Base-by-base conservation (phyloP, 495 filamentous ascomycete species). In the Amphirosellinia nigrospora region DNA sequence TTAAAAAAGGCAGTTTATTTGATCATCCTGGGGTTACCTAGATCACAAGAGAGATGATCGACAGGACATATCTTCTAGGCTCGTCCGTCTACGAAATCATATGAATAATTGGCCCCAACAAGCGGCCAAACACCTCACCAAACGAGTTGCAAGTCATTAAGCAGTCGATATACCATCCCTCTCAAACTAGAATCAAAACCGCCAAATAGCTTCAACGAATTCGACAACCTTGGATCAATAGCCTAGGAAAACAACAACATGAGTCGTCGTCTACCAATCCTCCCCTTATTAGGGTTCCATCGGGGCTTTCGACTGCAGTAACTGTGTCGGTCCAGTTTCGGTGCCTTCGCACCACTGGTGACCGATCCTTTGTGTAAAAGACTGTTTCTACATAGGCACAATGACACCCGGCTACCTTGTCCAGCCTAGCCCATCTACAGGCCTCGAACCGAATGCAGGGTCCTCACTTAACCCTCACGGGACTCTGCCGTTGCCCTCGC, bases 401-500 rank as follows among this genome's bases (percentile, higher is more conserved):
- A 63, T 63, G 60, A 63, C 26, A 63, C 39, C 36, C 23, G 45
- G 16, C 38, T 38, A 46, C 45, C 62, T 15, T 53, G 63, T 53
- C 63, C 41, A 38, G 63, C 28, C 46, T 65, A 53, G 63, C 46
- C 63, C 63, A 39, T 53, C 46, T 23, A 45, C 46, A 50, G 62
- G 9, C 45, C 13, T 53, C 45, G 63, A 45, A 48, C 46, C 46
- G 46, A 65, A 65, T 65, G 63, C 63, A 65, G 63, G 63, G 63
- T 53, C 63, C 46, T 65, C 43, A 64, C 30, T 65, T 52, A 65
- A 41, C 63, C 34, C 63, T 65, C 63, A 30, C n/a, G 43, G 30
- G 38, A n/a, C 15, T 50, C 41, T 30, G 15, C n/a, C 30, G 4
- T 9, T 30, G 32, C 8, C 36, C 41, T 39, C 36, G 58, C 36